These are phyloP conservation scores for Phytophthora multivora DNA, from an alignment of 352 stramenopile genomes.

Conservation along the genomic window DNA sequence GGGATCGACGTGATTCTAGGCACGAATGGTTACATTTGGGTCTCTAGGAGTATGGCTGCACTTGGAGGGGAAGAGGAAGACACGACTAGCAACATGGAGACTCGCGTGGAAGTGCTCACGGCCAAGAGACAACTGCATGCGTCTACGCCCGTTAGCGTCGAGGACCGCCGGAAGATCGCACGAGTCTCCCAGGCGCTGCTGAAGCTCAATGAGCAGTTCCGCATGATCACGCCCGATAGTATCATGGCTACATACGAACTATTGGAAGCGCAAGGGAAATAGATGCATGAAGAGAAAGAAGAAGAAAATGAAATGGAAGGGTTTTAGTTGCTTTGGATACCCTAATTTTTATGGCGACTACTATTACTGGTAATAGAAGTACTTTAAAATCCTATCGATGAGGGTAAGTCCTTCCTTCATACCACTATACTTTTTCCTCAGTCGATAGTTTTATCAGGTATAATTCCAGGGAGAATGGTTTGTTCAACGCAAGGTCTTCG, in stretches of 20 bases:
- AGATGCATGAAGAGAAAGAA: conserved; percentile 4
- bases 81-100: conserved; percentile 72
- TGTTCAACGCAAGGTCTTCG: conserved; percentile 55
- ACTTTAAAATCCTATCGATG: too few species aligned
- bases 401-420: too few species aligned
- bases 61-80: conserved; percentile 54
- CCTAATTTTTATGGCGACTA: too few species aligned
- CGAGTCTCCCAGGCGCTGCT: conserved; percentile 90
- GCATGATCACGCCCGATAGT: conserved; percentile 91
- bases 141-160: conserved; percentile 65
- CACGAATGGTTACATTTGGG: conserved; percentile 96
- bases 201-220: conserved; percentile 88
- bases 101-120: conserved; percentile 90
- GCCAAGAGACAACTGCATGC: conserved; percentile 92
- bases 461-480: conserved; percentile 51
- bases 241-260: conserved; percentile 88
- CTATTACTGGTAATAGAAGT: too few species aligned
- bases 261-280: conserved; percentile 42
- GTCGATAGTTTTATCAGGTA: conserved; percentile 26
- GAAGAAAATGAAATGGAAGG: background rate
- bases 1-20: conserved; percentile 93
- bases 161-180: conserved; percentile 86
- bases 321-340: too few species aligned
- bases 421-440: too few species aligned
- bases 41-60: conserved; percentile 86